phyloP scores from a whole-genome alignment of 2,329 filamentous ascomycete genomes.

The Colletotrichum eleusines region DNA sequence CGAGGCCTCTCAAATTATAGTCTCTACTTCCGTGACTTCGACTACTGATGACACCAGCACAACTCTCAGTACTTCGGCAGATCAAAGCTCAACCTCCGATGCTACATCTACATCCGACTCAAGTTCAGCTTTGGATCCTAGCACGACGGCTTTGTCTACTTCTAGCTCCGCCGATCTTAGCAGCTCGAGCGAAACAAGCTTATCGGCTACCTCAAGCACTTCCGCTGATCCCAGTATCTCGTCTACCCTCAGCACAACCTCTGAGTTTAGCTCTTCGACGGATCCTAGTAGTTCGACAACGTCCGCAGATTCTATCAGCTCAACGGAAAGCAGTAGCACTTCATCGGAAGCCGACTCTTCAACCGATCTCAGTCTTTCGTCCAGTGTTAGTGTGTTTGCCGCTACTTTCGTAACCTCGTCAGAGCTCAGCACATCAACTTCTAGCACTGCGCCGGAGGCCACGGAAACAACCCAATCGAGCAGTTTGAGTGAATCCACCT shows the following conservation, averaged over 20 bases:
- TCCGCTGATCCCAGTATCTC: not conserved
- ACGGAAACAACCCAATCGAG: not conserved
- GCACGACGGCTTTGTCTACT: not conserved
- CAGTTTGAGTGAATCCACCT: not conserved
- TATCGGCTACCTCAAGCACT: not conserved
- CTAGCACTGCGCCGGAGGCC: not conserved
- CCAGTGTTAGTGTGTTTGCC: not conserved
- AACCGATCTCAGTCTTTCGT: not conserved
- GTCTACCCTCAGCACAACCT: not conserved
- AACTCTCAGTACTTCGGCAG: not conserved
- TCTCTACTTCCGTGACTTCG: too few species aligned
- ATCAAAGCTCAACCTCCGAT: too few species aligned
- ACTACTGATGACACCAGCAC: not conserved
- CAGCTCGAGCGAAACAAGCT: not conserved
- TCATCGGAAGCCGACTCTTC: not conserved
- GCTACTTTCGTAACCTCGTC: not conserved
- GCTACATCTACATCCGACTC: not conserved
- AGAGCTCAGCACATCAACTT: not conserved
- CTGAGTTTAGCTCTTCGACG: not conserved
- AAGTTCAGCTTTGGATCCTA: not conserved
- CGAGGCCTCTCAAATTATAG: not conserved
- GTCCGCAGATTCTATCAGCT: not conserved
- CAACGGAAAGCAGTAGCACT: not conserved
- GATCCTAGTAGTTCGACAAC: not conserved
- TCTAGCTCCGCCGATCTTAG: not conserved